Evolutionary conservation across 768 basidiomycete species (phyloP).

Genomic region (Lentinula lateritia): DNA sequence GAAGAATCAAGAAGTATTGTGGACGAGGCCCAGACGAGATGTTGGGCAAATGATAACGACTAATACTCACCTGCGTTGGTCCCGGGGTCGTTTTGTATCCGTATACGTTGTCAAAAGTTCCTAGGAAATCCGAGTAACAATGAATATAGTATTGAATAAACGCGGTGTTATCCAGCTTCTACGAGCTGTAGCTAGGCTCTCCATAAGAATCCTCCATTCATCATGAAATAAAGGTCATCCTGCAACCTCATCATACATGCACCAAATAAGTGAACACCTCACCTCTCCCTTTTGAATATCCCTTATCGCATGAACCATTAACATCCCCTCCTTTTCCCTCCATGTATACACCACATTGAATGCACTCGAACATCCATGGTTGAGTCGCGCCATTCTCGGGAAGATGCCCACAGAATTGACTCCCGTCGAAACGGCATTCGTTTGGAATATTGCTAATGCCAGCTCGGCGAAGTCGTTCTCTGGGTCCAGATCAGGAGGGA

Average conservation of each 20-base stretch:
- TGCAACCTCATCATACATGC: not conserved
- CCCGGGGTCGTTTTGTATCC: conserved; percentile 47
- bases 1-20: not conserved
- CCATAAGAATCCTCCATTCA: not conserved
- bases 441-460: conserved; percentile 62
- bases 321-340: conserved; percentile 39
- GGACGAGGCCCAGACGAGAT: not conserved
- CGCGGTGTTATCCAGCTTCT: not conserved
- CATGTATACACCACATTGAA: conserved; percentile 66
- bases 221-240: not conserved
- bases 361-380: conserved; percentile 63
- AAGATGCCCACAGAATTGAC: conserved; percentile 51
- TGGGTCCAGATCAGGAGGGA: conserved; percentile 36
- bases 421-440: conserved; percentile 58
- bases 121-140: conserved; percentile 19
- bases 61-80: conserved; percentile 42
- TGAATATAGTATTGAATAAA: not conserved
- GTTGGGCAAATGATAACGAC: not conserved
- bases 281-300: conserved; percentile 48
- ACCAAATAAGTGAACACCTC: not conserved
- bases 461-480: conserved; percentile 34
- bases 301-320: conserved; percentile 58
- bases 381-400: conserved; percentile 60
- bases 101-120: conserved; percentile 62
- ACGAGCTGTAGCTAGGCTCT: not conserved